Base-by-base conservation (phyloP, 225 moss, liverwort and hornwort species). In the Bryoerythrophyllum caledonicum region DNA sequence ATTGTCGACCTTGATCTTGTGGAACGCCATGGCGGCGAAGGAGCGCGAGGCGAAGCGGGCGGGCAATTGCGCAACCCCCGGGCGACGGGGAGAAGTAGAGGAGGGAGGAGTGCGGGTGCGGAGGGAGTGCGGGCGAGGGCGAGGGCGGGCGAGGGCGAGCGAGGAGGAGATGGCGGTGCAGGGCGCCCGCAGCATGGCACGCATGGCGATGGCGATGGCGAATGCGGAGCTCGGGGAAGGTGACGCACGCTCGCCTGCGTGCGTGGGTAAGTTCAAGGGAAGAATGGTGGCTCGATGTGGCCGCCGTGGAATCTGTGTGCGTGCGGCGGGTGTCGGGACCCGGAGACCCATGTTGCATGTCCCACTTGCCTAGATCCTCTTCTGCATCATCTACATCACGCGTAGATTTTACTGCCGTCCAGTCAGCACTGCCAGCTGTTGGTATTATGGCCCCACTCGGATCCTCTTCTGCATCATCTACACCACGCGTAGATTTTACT, bases 1-100 rank as follows among this genome's bases (percentile, higher is more conserved):
- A 83, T 95, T 93, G 51, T 87, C 90, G 71, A 95, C 93, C 63
- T 91, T 91, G 59, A 95, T 93, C 82, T 91, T 95, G 8, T 86
- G 76, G 74, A 95, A 86, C 26, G 88, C 90, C 95, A 95, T 95
- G 44, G 85, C 84, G 37, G 77, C 84, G 14, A 85, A 85, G 11
- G 63, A 75, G 54, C 81, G 71, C 71, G 74, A 55, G 44, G 44
- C 6, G 37, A 44, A 44, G 48, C 48, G 48, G 16, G 48, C 1
- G 48, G 17, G 43, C 16, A 60, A 5, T 3, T 32, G 17, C 13
- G 24, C 17, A 69, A 68, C 0, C 65, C 57, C 13, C 46, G 1
- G 25, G 35, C 13, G 59, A 4, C 14, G 7, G 6, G 3, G 32
- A 32, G 32, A 32, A 5, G 32, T 32, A 3, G 32, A 3, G 32